Conservation (phyloP, 2,329 filamentous ascomycete genomes). For the Podosphaera fusca region DNA sequence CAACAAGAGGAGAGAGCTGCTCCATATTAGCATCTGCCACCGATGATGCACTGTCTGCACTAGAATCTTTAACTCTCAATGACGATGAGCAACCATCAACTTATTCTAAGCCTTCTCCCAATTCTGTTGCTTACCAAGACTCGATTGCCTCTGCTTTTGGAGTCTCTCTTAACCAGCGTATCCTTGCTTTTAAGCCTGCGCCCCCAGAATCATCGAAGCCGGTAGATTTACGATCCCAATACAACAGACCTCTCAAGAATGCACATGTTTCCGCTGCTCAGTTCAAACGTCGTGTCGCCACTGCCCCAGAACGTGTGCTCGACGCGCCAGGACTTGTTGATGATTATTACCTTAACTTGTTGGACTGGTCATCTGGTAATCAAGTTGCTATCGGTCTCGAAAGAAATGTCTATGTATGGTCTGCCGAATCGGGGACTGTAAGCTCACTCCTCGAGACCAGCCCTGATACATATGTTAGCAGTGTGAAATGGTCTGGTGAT, state of each 20-base stretch:
- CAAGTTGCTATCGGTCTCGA: slow-evolving; percentile 95
- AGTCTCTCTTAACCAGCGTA: slow-evolving; percentile 79
- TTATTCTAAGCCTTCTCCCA: slow-evolving; percentile 62
- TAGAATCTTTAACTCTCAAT: slow-evolving; percentile 55
- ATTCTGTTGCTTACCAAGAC: slow-evolving; percentile 76
- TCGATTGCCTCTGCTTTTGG: slow-evolving; percentile 79
- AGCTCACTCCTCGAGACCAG: slow-evolving; percentile 71
- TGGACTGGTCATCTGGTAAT: slow-evolving; percentile 95
- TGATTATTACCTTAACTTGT: slow-evolving; percentile 95
- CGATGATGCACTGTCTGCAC: slow-evolving; percentile 55
- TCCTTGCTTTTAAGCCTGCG: slow-evolving; percentile 93
- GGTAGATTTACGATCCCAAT: slow-evolving; percentile 89
- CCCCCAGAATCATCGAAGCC: slow-evolving; percentile 96
- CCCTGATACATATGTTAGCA: slow-evolving; percentile 86
- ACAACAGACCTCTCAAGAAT: slow-evolving; percentile 84
- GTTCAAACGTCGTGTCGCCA: slow-evolving; percentile 76
- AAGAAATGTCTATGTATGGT: slow-evolving; percentile 96
- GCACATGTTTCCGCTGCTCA: slow-evolving; percentile 53
- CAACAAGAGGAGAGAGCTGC: slow-evolving; percentile 46
- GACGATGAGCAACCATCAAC: slow-evolving; percentile 44
- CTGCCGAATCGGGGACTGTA: slow-evolving; percentile 77
- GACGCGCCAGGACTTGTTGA: slow-evolving; percentile 91
- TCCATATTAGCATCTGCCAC: slow-evolving; percentile 45
- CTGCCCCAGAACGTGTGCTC: slow-evolving; percentile 83
- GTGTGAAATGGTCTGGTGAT: slow-evolving; percentile 95